Conservation (phyloP, 2,329 filamentous ascomycete genomes). For the Penicillium vulpinum region DNA sequence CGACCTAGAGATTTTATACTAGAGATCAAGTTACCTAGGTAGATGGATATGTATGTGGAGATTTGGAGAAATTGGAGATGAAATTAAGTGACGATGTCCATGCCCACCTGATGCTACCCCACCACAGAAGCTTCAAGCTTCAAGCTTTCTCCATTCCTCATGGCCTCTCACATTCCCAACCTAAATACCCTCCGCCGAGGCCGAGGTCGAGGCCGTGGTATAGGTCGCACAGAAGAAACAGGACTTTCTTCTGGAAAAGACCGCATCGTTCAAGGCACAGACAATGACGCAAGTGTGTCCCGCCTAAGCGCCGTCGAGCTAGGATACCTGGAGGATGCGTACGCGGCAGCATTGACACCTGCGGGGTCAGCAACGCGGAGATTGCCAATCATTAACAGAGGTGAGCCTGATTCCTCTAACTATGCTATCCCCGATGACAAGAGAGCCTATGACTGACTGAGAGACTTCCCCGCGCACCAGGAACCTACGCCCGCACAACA, state of each 20-base stretch:
- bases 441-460: background rate
- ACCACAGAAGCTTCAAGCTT: slow-evolving; percentile 18
- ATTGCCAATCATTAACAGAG: slow-evolving; percentile 91
- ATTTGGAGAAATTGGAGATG: background rate
- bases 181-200: slow-evolving; percentile 62
- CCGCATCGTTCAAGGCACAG: slow-evolving; percentile 78
- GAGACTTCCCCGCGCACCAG: slow-evolving; percentile 46
- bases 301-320: slow-evolving; percentile 82
- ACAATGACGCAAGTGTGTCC: slow-evolving; percentile 86
- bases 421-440: slow-evolving; percentile 7
- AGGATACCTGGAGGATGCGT: slow-evolving; percentile 82
- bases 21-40: background rate
- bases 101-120: slow-evolving; percentile 14
- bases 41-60: background rate
- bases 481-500: slow-evolving; percentile 87
- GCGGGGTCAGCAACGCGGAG: slow-evolving; percentile 56
- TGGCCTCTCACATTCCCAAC: slow-evolving; percentile 79
- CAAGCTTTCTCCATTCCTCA: slow-evolving; percentile 38
- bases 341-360: slow-evolving; percentile 69
- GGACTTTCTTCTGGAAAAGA: slow-evolving; percentile 57
- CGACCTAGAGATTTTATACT: background rate
- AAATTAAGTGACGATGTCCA: background rate
- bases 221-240: slow-evolving; percentile 17
- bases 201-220: slow-evolving; percentile 48
- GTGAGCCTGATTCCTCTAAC: slow-evolving; percentile 46